phyloP scores from a whole-genome alignment of 345 rosid genomes.

The Bruguiera parviflora region DNA sequence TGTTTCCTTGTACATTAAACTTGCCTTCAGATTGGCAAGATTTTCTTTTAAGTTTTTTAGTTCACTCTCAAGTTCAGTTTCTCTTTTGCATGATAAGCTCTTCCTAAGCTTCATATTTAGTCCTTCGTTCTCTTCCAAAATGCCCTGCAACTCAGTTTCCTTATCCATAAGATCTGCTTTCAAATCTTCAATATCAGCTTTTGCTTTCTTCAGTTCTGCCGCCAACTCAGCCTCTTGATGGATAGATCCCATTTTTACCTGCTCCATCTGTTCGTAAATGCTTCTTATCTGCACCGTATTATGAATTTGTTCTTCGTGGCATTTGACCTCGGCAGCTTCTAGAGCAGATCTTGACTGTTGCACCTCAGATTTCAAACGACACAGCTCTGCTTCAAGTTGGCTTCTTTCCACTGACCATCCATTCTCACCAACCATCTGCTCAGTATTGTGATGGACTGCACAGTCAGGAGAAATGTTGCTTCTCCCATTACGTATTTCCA shows the following conservation, averaged over 20 bases:
- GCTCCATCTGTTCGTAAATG: conserved; percentile 69
- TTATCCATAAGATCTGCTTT: conserved; percentile 82
- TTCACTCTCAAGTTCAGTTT: conserved; percentile 30
- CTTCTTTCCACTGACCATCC: conserved; percentile 22
- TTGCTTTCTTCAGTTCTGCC: conserved; percentile 50
- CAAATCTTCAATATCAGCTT: conserved; percentile 54
- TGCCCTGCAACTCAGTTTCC: conserved; percentile 76
- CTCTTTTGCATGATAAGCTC: conserved; percentile 25
- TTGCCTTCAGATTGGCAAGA: conserved; percentile 43
- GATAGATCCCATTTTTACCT: conserved; percentile 37
- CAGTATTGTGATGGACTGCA: conserved; percentile 21
- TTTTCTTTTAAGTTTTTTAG: conserved; percentile 45
- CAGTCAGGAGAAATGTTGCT: conserved; percentile 9
- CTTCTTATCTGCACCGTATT: conserved; percentile 71
- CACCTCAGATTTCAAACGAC: conserved; percentile 53
- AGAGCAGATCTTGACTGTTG: conserved; percentile 45
- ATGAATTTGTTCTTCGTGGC: conserved; percentile 61
- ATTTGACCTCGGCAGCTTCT: conserved; percentile 45
- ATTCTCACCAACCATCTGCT: conserved; percentile 22
- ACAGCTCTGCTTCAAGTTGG: conserved; percentile 54
- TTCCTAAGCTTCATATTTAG: conserved; percentile 44
- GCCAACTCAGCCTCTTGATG: conserved; percentile 56
- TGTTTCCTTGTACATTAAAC: conserved; percentile 49
- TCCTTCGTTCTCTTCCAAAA: conserved; percentile 73
- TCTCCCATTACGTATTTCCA: conserved; percentile 16